phyloP scores from a whole-genome alignment of 176 grass and related monocot genomes.

The Chrysopogon serrulatus region DNA sequence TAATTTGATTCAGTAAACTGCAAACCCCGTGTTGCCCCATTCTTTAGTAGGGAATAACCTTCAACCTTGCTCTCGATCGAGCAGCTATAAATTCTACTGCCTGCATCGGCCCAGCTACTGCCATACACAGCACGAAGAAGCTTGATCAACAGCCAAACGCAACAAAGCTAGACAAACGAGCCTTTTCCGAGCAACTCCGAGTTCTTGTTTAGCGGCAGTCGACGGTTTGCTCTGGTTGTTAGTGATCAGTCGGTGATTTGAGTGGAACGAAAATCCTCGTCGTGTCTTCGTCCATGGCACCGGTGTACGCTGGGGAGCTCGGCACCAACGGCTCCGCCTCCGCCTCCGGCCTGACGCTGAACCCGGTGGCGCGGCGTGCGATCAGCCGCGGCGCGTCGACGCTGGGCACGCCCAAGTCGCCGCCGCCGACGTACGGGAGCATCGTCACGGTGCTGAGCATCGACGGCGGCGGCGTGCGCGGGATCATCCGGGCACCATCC shows the following conservation, averaged over 20 bases:
- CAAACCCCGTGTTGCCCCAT: not conserved
- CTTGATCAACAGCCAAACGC: not conserved
- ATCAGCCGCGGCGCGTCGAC: not conserved
- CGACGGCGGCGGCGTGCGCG: conserved; percentile 43
- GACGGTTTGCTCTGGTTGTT: not conserved
- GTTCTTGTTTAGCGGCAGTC: too few relatives aligned
- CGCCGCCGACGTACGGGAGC: conserved; percentile 20
- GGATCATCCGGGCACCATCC: conserved; percentile 51
- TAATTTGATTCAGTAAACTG: not conserved
- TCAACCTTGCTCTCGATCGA: not conserved
- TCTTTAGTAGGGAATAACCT: not conserved
- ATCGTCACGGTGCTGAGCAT: conserved; percentile 46
- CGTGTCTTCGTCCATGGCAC: not conserved
- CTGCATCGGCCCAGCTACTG: not conserved
- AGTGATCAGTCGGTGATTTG: not conserved
- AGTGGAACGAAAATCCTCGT: too few relatives aligned
- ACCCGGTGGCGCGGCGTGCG: not conserved
- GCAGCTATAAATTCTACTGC: not conserved
- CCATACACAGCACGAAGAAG: not conserved
- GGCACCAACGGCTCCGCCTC: not conserved
- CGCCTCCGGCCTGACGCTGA: not conserved
- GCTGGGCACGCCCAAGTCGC: not conserved
- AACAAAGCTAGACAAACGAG: not conserved
- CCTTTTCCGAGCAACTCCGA: not conserved
- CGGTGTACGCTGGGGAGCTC: not conserved